Conservation (phyloP, 768 basidiomycete genomes). For the Psilocybe sp. region DNA sequence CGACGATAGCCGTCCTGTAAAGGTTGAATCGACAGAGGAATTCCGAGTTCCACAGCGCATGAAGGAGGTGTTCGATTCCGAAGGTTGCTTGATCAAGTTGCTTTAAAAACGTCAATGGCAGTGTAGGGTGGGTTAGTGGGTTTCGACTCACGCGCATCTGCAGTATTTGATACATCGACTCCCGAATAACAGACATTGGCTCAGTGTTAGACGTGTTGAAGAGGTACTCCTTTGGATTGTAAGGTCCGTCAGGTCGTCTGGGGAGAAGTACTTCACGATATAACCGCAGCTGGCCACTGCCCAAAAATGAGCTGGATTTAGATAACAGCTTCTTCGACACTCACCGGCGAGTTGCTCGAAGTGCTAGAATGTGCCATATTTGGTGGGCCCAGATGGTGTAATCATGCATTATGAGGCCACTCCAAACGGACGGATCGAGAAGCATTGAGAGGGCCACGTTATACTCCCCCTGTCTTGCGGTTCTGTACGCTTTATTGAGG, state of each 20-base stretch:
- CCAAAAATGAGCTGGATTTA: not conserved
- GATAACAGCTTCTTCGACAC: conserved; percentile 1
- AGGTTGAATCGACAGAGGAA: conserved; percentile 66
- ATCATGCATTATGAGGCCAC: conserved; percentile 58
- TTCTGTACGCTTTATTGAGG: conserved; percentile 72
- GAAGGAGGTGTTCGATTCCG: conserved; percentile 64
- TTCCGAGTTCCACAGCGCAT: conserved; percentile 77
- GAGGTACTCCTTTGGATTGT: conserved; percentile 55
- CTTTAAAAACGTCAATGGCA: conserved; percentile 44
- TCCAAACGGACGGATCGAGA: conserved; percentile 70
- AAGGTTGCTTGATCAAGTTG: conserved; percentile 60
- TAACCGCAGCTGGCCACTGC: conserved; percentile 62
- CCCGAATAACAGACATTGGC: conserved; percentile 39
- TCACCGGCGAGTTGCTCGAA: conserved; percentile 70
- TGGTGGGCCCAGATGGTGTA: conserved; percentile 73
- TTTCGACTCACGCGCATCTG: conserved; percentile 40
- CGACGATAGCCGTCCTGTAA: conserved; percentile 66
- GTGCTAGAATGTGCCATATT: conserved; percentile 73
- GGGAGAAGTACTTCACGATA: conserved; percentile 66
- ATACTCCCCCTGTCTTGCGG: conserved; percentile 68
- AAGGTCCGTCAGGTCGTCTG: conserved; percentile 53
- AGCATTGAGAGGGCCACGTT: conserved; percentile 58
- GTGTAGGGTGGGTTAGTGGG: conserved; percentile 4
- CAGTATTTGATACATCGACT: conserved; percentile 43
- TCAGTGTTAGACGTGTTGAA: conserved; percentile 35